phyloP scores from a whole-genome alignment of 1,284 basidiomycete genomes.

The Leccinum discolor region DNA sequence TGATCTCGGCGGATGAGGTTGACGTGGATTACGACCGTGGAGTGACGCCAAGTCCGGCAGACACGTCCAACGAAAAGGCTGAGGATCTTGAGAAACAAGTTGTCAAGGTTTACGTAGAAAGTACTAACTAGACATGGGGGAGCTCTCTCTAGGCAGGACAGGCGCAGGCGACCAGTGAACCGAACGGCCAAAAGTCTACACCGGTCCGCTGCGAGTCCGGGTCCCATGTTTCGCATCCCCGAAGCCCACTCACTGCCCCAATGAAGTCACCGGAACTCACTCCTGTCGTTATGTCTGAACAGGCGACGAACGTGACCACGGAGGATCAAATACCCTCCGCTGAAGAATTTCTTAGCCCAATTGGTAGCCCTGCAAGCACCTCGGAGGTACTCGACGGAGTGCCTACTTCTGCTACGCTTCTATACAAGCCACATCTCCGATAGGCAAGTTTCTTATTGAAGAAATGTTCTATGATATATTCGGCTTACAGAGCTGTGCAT shows the following conservation, averaged over 20 bases:
- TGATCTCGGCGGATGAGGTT: slow-evolving; percentile 35
- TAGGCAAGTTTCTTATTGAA: too few species aligned
- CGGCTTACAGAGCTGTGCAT: too few species aligned
- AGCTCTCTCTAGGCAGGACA: slow-evolving; percentile 35
- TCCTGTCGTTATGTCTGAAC: slow-evolving; percentile 1
- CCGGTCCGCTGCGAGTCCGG: background rate
- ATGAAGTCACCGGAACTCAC: background rate
- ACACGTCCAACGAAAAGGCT: background rate
- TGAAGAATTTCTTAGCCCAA: slow-evolving; percentile 32
- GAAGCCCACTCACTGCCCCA: background rate
- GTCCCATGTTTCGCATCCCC: background rate
- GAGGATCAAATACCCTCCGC: slow-evolving; percentile 5
- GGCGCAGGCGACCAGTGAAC: slow-evolving; percentile 23
- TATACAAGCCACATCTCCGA: too few species aligned
- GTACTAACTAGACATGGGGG: background rate
- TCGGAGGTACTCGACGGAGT: too few species aligned
- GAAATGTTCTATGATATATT: too few species aligned
- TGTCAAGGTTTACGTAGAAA: background rate
- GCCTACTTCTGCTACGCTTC: background rate
- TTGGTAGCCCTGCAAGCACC: slow-evolving; percentile 15
- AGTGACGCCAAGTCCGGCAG: background rate
- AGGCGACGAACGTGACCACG: background rate
- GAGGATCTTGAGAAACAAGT: slow-evolving; percentile 11
- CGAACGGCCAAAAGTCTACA: background rate
- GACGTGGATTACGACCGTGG: slow-evolving; percentile 2